A percentile compares a stretch with the other conserved stretches of the same genome.
phyloP scores from a whole-genome alignment of 2,329 filamentous ascomycete genomes.

The Penicillium verrucosum region DNA sequence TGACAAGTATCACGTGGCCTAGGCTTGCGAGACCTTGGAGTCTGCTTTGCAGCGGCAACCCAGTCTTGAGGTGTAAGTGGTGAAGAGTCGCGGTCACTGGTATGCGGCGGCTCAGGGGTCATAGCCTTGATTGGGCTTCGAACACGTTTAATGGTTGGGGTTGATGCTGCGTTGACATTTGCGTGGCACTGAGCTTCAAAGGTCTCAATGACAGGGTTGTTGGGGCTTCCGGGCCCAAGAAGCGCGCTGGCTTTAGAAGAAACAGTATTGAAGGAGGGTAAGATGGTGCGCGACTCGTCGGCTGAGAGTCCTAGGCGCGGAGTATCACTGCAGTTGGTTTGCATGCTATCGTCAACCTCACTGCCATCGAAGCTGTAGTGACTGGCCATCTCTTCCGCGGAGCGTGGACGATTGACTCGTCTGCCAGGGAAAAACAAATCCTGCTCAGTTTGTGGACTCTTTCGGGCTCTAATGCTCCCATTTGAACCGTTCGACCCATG shows the following conservation, averaged over 20 bases:
- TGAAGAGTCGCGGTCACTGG: conserved; percentile 19
- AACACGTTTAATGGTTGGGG: conserved; percentile 23
- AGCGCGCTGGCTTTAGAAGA: conserved; percentile 27
- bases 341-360: conserved; percentile 29
- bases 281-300: conserved; percentile 30
- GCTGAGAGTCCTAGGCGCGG: conserved; percentile 24
- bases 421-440: conserved; percentile 24
- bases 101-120: conserved; percentile 6
- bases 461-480: conserved; percentile 33
- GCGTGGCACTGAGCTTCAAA: conserved; percentile 22
- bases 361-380: conserved; percentile 33
- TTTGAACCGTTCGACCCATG: conserved; percentile 32
- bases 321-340: conserved; percentile 33
- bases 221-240: conserved; percentile 24
- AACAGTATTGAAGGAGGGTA: conserved; percentile 31
- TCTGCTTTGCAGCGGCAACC: conserved; percentile 39
- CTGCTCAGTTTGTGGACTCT: conserved; percentile 16
- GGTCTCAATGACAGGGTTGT: conserved; percentile 21
- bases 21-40: conserved; percentile 19
- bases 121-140: conserved; percentile 21
- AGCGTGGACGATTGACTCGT: conserved; percentile 31
- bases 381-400: conserved; percentile 34
- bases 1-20: conserved; percentile 3
- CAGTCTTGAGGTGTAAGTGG: conserved; percentile 43
- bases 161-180: conserved; percentile 20